phyloP scores from a whole-genome alignment of 2,329 filamentous ascomycete genomes.

The Epicoccum nigrum region DNA sequence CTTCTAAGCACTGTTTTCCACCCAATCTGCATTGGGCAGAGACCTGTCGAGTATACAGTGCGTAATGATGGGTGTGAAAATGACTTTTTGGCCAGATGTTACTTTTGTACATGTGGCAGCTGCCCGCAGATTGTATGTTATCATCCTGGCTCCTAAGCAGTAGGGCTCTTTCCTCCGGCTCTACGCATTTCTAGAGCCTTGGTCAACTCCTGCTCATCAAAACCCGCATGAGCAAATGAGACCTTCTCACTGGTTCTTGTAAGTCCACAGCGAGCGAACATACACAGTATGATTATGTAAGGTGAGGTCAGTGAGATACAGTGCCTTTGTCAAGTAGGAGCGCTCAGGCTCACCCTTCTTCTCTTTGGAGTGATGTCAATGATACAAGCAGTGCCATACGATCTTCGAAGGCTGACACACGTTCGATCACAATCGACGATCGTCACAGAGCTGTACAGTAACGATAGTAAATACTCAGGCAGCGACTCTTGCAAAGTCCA shows the following conservation, averaged over 20 bases:
- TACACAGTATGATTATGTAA: constrained; percentile 20
- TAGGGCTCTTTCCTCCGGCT: too few relatives aligned
- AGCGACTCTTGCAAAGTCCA: not conserved
- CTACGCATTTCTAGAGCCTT: too few relatives aligned
- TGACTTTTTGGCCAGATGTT: not conserved
- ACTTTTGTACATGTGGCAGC: not conserved
- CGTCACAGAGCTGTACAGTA: not conserved
- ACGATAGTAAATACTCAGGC: not conserved
- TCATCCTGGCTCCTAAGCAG: constrained; percentile 19
- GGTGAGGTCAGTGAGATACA: not conserved
- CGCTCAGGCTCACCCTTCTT: not conserved
- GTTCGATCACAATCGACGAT: not conserved
- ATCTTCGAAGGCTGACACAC: not conserved
- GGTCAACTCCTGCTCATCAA: constrained; percentile 13
- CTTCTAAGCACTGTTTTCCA: not conserved
- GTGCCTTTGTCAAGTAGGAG: not conserved
- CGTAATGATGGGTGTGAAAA: too few relatives aligned
- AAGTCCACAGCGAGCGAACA: constrained; percentile 12
- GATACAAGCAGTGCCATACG: not conserved
- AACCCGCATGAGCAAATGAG: constrained; percentile 20
- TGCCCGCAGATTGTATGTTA: not conserved
- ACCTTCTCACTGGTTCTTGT: constrained; percentile 16
- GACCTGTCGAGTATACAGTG: too few relatives aligned
- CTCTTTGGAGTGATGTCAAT: not conserved
- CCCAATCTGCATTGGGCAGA: not conserved